Percentiles rank a stretch among this genome's conserved stretches.
phyloP scores from a whole-genome alignment of 2,329 filamentous ascomycete genomes.

The Aspergillus sp. region DNA sequence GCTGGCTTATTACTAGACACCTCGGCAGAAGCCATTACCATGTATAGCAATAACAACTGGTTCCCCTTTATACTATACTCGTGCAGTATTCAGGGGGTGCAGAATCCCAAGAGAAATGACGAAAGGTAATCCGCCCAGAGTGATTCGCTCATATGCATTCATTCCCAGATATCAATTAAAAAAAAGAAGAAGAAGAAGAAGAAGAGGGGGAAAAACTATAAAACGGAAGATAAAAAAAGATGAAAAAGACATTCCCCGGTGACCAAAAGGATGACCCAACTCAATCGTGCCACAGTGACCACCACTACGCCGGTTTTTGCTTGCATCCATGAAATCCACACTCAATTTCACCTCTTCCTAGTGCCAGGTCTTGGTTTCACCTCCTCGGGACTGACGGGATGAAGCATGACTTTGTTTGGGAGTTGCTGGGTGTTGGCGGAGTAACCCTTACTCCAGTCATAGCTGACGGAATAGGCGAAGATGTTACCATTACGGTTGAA shows the following conservation, averaged over 20 bases:
- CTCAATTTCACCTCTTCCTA: slow-evolving; percentile 34
- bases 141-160: slow-evolving; percentile 17
- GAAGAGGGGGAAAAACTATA: neutral
- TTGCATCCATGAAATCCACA: neutral
- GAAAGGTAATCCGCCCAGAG: slow-evolving; percentile 1
- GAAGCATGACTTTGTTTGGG: slow-evolving; percentile 79
- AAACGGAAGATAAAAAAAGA: neutral
- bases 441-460: slow-evolving; percentile 98
- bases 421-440: slow-evolving; percentile 67
- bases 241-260: neutral
- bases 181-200: neutral
- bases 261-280: neutral
- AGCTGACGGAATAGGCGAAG: slow-evolving; percentile 86
- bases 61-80: too few species aligned
- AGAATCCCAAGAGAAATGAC: slow-evolving; percentile 1
- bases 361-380: slow-evolving; percentile 52
- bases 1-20: too few species aligned
- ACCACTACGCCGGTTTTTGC: too few species aligned
- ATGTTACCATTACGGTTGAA: slow-evolving; percentile 84
- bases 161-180: slow-evolving; percentile 7
- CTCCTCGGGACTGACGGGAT: slow-evolving; percentile 65
- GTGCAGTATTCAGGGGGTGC: too few species aligned
- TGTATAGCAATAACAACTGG: too few species aligned
- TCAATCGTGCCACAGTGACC: neutral
- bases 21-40: too few species aligned